phyloP scores from a whole-genome alignment of 306 rosid species.

The Dryas alaskensis region DNA sequence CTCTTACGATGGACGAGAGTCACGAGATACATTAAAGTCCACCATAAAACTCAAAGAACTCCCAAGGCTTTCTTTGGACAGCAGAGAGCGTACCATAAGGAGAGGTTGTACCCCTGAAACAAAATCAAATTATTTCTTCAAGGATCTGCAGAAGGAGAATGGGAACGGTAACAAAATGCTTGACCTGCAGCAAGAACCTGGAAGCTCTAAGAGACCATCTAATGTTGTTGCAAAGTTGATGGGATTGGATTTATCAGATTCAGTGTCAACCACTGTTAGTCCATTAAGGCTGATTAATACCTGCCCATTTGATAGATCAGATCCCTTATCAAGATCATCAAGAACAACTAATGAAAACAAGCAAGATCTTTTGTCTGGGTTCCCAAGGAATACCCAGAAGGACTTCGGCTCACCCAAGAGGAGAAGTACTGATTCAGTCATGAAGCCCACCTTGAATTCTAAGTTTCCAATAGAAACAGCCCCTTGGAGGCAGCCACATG shows the following conservation, averaged over 20 bases:
- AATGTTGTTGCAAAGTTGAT: conserved; percentile 75
- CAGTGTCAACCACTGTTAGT: conserved; percentile 33
- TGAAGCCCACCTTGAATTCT: conserved; percentile 35
- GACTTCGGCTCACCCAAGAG: conserved; percentile 29
- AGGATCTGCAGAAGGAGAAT: conserved; percentile 40
- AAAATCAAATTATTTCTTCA: conserved; percentile 40
- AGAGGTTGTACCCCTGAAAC: conserved; percentile 40
- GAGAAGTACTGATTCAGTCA: conserved; percentile 40
- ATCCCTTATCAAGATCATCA: conserved; percentile 31
- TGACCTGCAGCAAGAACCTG: conserved; percentile 51
- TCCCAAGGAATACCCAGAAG: conserved; percentile 32
- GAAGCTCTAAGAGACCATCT: conserved; percentile 49
- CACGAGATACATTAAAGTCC: conserved; percentile 49
- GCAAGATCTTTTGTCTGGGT: conserved; percentile 36
- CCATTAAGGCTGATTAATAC: conserved; percentile 25
- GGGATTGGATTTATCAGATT: conserved; percentile 75
- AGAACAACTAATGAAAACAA: conserved; percentile 39
- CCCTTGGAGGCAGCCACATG: conserved; percentile 48
- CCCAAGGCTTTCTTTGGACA: conserved; percentile 90
- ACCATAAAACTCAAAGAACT: conserved; percentile 58
- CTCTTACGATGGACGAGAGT: conserved; percentile 73
- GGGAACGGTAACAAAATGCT: conserved; percentile 23
- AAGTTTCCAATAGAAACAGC: conserved; percentile 44
- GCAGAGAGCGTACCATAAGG: conserved; percentile 50
- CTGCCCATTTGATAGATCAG: conserved; percentile 29